Conservation (phyloP, 1,139 yeast species). For the Hemisphaericaspora xylanilytica region DNA sequence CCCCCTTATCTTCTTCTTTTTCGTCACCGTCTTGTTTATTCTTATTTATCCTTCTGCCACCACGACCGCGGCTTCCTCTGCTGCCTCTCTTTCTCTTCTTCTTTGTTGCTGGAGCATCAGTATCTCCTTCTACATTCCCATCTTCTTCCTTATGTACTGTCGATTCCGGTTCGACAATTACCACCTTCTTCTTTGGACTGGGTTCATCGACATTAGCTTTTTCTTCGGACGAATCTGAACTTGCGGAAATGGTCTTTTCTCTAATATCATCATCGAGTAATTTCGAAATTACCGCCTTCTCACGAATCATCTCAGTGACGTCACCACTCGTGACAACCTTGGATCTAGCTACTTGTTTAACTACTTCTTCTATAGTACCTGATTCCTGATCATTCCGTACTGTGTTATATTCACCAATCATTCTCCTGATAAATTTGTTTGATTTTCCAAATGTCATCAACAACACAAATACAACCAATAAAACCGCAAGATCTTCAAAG, state of each 20-base stretch:
- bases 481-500: constrained; percentile 49
- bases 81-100: constrained; percentile 78
- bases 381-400: constrained; percentile 9
- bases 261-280: constrained; percentile 8
- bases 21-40: constrained; percentile 17
- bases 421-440: constrained; percentile 21
- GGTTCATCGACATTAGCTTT: background rate
- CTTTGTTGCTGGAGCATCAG: constrained; percentile 18
- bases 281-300: constrained; percentile 15
- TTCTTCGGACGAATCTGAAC: constrained; percentile 12
- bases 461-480: constrained; percentile 29
- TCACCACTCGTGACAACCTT: too few species aligned
- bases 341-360: too few species aligned
- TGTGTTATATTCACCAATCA: constrained; percentile 16
- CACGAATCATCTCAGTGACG: constrained; percentile 5
- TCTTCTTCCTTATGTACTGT: constrained; percentile 11
- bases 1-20: constrained; percentile 11
- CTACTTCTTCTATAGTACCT: constrained; percentile 4
- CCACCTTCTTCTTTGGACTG: constrained; percentile 23
- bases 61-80: constrained; percentile 76
- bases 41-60: constrained; percentile 51
- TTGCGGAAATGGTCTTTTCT: constrained; percentile 14
- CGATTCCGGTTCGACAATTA: constrained; percentile 27
- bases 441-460: constrained; percentile 39
- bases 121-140: constrained; percentile 6